These are phyloP conservation scores for Aspergillus puulaauensis DNA, from an alignment of 2,329 filamentous ascomycete genomes.

Conservation along the genomic window DNA sequence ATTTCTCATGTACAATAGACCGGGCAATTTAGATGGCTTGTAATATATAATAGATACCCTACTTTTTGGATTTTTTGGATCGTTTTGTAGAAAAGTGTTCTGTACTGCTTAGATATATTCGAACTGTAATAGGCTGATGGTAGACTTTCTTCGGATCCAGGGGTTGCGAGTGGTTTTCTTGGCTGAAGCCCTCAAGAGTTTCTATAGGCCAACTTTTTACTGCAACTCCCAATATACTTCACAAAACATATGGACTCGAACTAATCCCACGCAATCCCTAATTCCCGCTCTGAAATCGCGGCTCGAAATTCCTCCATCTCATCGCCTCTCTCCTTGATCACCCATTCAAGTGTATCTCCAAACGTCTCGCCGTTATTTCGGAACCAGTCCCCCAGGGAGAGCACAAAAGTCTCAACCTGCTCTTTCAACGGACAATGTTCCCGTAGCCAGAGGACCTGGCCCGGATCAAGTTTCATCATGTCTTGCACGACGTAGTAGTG, in stretches of 20 bases:
- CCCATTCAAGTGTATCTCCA: conserved; percentile 58
- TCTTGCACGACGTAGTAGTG: conserved; percentile 66
- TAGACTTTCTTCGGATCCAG: too few species aligned
- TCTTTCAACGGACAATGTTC: conserved; percentile 57
- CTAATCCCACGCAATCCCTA: conserved; percentile 30
- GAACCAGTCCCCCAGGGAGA: conserved; percentile 59
- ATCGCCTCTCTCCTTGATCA: conserved; percentile 56
- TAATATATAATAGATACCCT: conserved; percentile 13
- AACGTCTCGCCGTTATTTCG: conserved; percentile 64
- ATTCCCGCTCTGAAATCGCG: conserved; percentile 30
- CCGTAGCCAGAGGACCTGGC: conserved; percentile 58
- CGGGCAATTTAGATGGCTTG: conserved; percentile 6
- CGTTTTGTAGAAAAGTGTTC: background rate
- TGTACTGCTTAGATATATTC: background rate
- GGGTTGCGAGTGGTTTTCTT: background rate
- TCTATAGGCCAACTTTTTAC: background rate
- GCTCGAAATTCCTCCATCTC: conserved; percentile 45
- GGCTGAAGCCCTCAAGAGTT: background rate
- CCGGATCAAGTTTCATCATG: conserved; percentile 63
- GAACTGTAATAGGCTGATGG: background rate
- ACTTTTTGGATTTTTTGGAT: background rate
- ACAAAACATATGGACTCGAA: background rate
- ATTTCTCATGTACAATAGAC: conserved; percentile 8
- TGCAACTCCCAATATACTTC: background rate
- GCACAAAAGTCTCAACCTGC: conserved; percentile 57